Percentiles rank a stretch among this genome's conserved stretches.
Conservation (phyloP, 2,329 filamentous ascomycete genomes). For the Bipolaris oryzae region DNA sequence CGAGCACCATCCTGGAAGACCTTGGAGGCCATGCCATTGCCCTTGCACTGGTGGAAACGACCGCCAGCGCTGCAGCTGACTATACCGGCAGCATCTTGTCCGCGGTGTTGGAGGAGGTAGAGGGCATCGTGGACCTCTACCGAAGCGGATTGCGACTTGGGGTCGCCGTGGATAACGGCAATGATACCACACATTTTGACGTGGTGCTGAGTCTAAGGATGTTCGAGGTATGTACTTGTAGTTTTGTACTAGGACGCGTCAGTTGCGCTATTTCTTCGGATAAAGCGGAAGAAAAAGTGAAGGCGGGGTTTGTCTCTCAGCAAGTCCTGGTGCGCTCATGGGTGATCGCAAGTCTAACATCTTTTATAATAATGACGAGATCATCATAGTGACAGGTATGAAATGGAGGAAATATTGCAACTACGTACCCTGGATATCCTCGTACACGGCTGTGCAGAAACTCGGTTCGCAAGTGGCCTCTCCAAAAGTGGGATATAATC, state of each 20-base stretch:
- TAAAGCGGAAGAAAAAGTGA: conserved; percentile 21
- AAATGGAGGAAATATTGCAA: conserved; percentile 5
- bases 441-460: background rate
- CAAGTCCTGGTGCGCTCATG: conserved; percentile 47
- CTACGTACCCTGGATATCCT: conserved; percentile 20
- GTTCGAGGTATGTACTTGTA: background rate
- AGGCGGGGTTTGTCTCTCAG: conserved; percentile 36
- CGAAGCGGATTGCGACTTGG: conserved; percentile 48
- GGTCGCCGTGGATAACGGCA: conserved; percentile 55
- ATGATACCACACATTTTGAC: conserved; percentile 59
- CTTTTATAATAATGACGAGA: conserved; percentile 44
- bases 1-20: conserved; percentile 83
- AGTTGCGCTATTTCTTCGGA: conserved; percentile 24
- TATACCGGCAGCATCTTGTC: conserved; percentile 89
- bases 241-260: conserved; percentile 25
- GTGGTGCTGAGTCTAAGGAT: background rate
- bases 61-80: conserved; percentile 76
- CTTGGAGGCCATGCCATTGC: conserved; percentile 83
- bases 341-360: conserved; percentile 51
- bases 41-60: conserved; percentile 86
- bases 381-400: conserved; percentile 38
- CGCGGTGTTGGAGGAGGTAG: conserved; percentile 61
- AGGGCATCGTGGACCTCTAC: conserved; percentile 54
- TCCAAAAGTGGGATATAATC: conserved; percentile 11
- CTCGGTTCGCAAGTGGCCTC: conserved; percentile 8